Base-by-base conservation (phyloP, 129 eudicot genomes). In the Flaveria ramosissima region DNA sequence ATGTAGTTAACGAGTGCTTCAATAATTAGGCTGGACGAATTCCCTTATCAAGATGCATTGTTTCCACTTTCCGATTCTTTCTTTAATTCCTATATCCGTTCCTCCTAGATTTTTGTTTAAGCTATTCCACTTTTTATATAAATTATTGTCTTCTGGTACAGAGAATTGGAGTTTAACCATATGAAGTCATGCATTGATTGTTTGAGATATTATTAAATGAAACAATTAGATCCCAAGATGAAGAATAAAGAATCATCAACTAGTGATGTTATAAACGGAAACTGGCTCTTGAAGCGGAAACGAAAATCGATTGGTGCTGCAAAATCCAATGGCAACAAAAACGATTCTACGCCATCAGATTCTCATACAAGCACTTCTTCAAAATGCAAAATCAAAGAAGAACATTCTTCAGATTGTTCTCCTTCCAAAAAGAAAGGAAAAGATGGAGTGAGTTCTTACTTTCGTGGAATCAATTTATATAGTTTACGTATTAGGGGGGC, bases 211-310 rank as follows among this genome's bases (percentile, higher is more conserved):
- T 23, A 27, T 23, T 71, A 45, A 73, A 62, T 74, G 83, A 78
- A 56, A 72, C 62, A 30, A 16, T n/a, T 21, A 45, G 79, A 84
- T 81, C 56, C 75, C 47, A 68, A 68, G 45, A 92, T 92, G 97
- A 90, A 86, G 82, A 92, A 91, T 52, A 89, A 75, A 32, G 87
- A 76, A 75, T 65, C 82, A 61, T 78, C 77, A 77, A 78, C 80
- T 27, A 81, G 88, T 73, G 81, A 72, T 43, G 83, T 89, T 73
- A 77, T 94, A 59, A 87, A 82, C 69, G 81, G 92, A 79, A 84
- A 91, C 72, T 94, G 98, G 98, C 86, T 86, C 32, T 72, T 89
- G 77, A 94, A 94, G 78, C 89, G 97, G 26, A 94, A 91, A 75
- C 85, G 96, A 41, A 76, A 89, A 85, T 89, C 83, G 76, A 78